Evolutionary conservation across 2,329 filamentous ascomycete genomes (phyloP).

Genomic region (Rhynchosporium agropyri): DNA sequence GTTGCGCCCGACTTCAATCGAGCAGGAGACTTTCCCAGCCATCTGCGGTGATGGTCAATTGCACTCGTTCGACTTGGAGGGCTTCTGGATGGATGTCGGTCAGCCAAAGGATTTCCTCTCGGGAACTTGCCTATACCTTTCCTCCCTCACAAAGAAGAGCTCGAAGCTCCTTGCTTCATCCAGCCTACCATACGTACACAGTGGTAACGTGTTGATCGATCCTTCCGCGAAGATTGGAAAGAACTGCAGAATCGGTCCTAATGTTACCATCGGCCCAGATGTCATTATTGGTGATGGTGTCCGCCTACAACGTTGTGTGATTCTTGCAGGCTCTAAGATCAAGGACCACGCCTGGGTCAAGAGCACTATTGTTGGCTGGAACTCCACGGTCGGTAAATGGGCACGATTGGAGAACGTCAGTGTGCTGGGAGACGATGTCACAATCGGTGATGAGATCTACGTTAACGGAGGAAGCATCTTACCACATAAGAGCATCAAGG

Average conservation of each 20-base stretch:
- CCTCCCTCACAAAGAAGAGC: constrained; percentile 85
- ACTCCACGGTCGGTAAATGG: constrained; percentile 94
- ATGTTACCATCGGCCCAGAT: constrained; percentile 92
- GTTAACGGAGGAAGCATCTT: constrained; percentile 95
- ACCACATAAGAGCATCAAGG: constrained; percentile 98
- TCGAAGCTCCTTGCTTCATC: constrained; percentile 79
- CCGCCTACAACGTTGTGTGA: constrained; percentile 87
- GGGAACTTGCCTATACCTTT: constrained; percentile 94
- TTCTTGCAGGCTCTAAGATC: constrained; percentile 87
- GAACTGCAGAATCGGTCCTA: constrained; percentile 97
- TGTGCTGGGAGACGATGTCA: constrained; percentile 97
- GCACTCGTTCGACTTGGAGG: constrained; percentile 94
- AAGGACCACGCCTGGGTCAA: constrained; percentile 99
- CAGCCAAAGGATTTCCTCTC: constrained; percentile 98
- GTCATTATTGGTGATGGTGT: constrained; percentile 94
- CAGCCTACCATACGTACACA: constrained; percentile 79
- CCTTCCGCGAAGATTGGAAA: constrained; percentile 94
- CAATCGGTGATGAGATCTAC: constrained; percentile 96
- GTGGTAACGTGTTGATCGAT: constrained; percentile 95
- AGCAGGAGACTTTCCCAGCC: constrained; percentile 97
- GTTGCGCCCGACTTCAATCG: constrained; percentile 93
- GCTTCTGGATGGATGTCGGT: constrained; percentile 99
- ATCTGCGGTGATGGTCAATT: constrained; percentile 88
- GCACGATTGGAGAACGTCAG: constrained; percentile 96
- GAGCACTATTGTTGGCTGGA: constrained; percentile 98